A percentile compares a stretch with the other conserved stretches of the same genome.
Evolutionary conservation across 2,329 filamentous ascomycete genomes (phyloP).

Genomic region (Colletotrichum orbiculare): DNA sequence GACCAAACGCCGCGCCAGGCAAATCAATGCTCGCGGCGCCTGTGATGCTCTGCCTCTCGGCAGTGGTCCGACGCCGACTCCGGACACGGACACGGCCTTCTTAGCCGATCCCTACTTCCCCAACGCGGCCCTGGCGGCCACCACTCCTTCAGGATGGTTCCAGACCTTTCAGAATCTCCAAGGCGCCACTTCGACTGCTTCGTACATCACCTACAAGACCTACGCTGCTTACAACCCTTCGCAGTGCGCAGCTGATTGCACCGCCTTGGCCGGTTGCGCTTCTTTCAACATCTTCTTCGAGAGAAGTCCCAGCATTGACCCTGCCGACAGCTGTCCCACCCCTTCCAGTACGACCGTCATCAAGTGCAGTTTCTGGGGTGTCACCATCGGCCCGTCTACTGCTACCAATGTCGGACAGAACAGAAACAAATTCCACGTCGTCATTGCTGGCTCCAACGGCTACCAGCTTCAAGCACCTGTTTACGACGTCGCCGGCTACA

Average conservation of each 20-base stretch:
- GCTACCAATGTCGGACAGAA: constrained; percentile 31
- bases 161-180: constrained; percentile 28
- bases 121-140: constrained; percentile 1
- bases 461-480: constrained; percentile 17
- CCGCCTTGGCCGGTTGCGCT: background rate
- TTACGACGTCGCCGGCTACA: constrained; percentile 16
- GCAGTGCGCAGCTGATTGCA: constrained; percentile 19
- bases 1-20: too few relatives aligned
- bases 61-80: constrained; percentile 5
- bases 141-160: constrained; percentile 20
- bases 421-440: constrained; percentile 27
- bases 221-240: constrained; percentile 13
- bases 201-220: constrained; percentile 20
- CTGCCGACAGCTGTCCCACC: constrained; percentile 5
- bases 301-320: constrained; percentile 19
- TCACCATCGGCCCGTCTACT: constrained; percentile 16
- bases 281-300: constrained; percentile 29
- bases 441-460: constrained; percentile 35
- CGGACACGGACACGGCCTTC: constrained; percentile 22
- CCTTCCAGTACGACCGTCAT: constrained; percentile 20
- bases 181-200: constrained; percentile 15
- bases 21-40: too few relatives aligned
- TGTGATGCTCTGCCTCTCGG: constrained; percentile 6
- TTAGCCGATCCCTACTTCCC: constrained; percentile 4
- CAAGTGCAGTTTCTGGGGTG: constrained; percentile 25